A percentile compares a stretch with the other conserved stretches of the same genome.
Evolutionary conservation across 257 asterid species (phyloP).

Genomic region (Solanum commersonii): DNA sequence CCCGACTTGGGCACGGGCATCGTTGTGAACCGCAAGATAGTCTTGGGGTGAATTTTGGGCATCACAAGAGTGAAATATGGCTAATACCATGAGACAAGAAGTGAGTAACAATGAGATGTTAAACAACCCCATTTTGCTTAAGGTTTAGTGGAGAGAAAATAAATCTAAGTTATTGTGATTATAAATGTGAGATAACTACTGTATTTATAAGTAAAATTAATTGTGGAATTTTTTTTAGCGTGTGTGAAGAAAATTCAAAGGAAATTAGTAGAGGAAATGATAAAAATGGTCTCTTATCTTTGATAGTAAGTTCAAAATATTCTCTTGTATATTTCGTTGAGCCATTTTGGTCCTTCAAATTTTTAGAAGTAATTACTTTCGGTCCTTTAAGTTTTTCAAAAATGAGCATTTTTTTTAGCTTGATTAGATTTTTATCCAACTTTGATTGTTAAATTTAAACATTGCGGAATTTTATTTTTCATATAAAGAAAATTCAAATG

Average conservation of each 20-base stretch:
- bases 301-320: too few relatives aligned
- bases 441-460: not conserved
- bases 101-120: not conserved
- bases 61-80: not conserved
- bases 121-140: too few relatives aligned
- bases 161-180: not conserved
- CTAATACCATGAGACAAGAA: not conserved
- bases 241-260: not conserved
- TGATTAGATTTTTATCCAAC: not conserved
- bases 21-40: not conserved
- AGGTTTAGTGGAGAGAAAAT: not conserved
- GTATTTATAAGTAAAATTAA: not conserved
- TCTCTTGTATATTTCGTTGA: too few relatives aligned
- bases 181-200: not conserved
- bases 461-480: not conserved
- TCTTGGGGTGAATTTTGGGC: not conserved
- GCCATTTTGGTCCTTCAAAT: too few relatives aligned
- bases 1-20: not conserved
- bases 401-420: too few relatives aligned
- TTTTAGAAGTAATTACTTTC: too few relatives aligned
- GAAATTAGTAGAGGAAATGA: too few relatives aligned
- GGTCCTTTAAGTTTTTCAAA: too few relatives aligned
- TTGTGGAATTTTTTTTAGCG: too few relatives aligned
- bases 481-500: not conserved
- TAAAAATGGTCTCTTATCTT: too few relatives aligned